Evolutionary conservation across 768 basidiomycete species (phyloP).

Genomic region (Erythrobasidium yunnanense): DNA sequence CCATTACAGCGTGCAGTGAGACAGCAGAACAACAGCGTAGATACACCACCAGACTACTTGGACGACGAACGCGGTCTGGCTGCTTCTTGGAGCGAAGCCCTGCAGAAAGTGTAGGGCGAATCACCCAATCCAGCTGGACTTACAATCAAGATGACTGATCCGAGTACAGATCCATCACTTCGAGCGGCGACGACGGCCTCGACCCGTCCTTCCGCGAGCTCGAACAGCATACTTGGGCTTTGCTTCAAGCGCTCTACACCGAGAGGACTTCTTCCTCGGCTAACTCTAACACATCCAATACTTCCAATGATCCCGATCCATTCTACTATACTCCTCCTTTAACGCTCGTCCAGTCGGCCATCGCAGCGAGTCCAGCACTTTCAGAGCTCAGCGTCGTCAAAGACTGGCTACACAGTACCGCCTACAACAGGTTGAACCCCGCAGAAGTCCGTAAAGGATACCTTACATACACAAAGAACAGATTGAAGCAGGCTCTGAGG

Average conservation of each 20-base stretch:
- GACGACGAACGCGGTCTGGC: constrained; percentile 18
- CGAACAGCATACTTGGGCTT: constrained; percentile 11
- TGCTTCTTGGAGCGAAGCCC: background rate
- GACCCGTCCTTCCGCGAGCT: background rate
- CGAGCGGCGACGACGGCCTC: background rate
- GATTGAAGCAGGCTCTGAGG: constrained; percentile 59
- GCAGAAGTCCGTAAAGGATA: constrained; percentile 66
- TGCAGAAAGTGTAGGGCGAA: background rate
- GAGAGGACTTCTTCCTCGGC: background rate
- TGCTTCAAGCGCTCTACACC: constrained; percentile 11
- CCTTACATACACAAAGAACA: constrained; percentile 65
- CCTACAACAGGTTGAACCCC: constrained; percentile 48
- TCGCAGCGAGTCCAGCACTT: constrained; percentile 8
- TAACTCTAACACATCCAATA: background rate
- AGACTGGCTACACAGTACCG: constrained; percentile 78
- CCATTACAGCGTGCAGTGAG: constrained; percentile 10
- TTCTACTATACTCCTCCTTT: constrained; percentile 21
- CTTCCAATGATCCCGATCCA: background rate
- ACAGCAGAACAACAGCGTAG: background rate
- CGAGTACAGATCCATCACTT: background rate
- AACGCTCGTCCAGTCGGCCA: constrained; percentile 13
- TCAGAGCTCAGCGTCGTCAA: constrained; percentile 61
- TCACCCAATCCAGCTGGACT: background rate
- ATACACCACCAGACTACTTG: constrained; percentile 7
- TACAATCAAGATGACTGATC: background rate